Evolutionary conservation across 768 basidiomycete species (phyloP).

Genomic region (Multifurca ochricompacta): DNA sequence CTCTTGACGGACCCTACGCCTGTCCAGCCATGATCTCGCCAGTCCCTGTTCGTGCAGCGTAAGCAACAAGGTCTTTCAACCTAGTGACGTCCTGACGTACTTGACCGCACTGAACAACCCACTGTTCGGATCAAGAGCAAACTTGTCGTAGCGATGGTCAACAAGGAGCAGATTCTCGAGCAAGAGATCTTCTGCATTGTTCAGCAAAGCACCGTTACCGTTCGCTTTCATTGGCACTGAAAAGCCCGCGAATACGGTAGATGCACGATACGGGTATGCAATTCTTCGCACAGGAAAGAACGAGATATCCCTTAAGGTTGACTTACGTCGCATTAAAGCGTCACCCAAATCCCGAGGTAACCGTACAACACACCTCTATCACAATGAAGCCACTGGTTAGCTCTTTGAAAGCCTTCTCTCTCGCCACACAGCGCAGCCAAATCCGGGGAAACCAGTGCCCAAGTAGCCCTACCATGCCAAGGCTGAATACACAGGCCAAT

Average conservation of each 20-base stretch:
- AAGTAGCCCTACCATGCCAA: conserved; percentile 69
- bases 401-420: conserved; percentile 75
- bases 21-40: conserved; percentile 78
- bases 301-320: conserved; percentile 73
- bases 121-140: conserved; percentile 75
- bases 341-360: conserved; percentile 4
- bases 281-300: conserved; percentile 64
- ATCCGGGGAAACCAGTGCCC: conserved; percentile 91
- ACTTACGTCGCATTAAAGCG: conserved; percentile 41
- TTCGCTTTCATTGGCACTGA: conserved; percentile 16
- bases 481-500: conserved; percentile 51
- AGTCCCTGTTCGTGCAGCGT: conserved; percentile 51
- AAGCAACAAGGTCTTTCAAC: background rate
- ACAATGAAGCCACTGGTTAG: conserved; percentile 68
- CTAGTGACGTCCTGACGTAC: conserved; percentile 34
- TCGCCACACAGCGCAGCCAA: conserved; percentile 85
- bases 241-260: conserved; percentile 61
- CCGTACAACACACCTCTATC: conserved; percentile 62
- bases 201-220: conserved; percentile 26
- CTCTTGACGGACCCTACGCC: conserved; percentile 50
- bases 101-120: conserved; percentile 78
- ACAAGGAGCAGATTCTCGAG: conserved; percentile 56
- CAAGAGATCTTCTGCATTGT: conserved; percentile 28
- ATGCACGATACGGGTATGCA: conserved; percentile 67
- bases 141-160: conserved; percentile 90